Base-by-base conservation (phyloP, 2,329 filamentous ascomycete genomes). In the Alternaria postmessia region DNA sequence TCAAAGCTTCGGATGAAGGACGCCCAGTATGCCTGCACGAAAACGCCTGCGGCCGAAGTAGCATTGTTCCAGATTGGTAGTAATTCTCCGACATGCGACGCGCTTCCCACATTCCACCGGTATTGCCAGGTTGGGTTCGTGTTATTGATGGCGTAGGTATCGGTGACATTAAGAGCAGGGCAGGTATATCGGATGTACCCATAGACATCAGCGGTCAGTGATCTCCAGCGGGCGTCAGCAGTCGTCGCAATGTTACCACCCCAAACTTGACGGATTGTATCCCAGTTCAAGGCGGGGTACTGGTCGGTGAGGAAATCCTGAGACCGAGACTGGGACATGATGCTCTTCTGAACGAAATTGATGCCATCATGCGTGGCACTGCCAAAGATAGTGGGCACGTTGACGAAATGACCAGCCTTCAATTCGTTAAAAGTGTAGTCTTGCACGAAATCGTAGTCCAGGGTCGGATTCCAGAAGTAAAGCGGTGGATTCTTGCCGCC, bases 161-260 rank as follows among this genome's bases (percentile, higher is more conserved):
- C 66, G 0, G 81, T 75, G 48, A 85, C 79, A 44, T 76, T 75
- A 44, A 82, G 79, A 2, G 77, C 79, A 1, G 81, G 80, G 53
- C 83, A 85, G 28, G 74, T 80, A 64, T 85, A 85, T 1, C 83
- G 85, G 7, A 83, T 74, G 56, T 86, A 83, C 5, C 85, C 84
- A 70, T 79, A 66, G 32, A 79, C 75, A 18, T 78, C 75, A 4
- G 81, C 75, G 0, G 81, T 79, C 1, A 80, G 76, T 2, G 76
- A 62, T 38, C 71, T 66, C 76, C 76, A 78, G 34, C 59, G 61
- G 4, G 58, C 26, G 47, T 73, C 70, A 5, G 48, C 30, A 5
- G 64, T 77, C 69, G 53, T 70, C 42, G n/a, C 75, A 68, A 47
- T 47, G n/a, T 42, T 76, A 44, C 28, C 75, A 51, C 75, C 75